These are phyloP conservation scores for Fusarium siculi DNA, from an alignment of 2,329 filamentous ascomycete genomes.

Conservation along the genomic window DNA sequence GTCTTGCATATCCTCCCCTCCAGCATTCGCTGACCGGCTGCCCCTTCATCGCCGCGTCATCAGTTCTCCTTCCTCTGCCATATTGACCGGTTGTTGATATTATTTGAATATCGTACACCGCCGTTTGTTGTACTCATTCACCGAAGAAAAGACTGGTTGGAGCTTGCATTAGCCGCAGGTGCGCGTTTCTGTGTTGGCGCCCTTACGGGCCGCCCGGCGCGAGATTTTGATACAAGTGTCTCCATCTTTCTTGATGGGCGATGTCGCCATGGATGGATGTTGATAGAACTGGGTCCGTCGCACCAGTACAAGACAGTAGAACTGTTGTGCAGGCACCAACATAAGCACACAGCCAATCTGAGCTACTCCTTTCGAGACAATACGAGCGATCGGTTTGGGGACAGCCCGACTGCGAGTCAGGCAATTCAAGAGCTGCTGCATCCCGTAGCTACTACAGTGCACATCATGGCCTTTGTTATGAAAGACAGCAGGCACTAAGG, in stretches of 20 bases:
- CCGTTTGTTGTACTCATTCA: conserved; percentile 34
- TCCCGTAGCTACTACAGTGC: neutral
- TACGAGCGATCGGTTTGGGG: conserved; percentile 5
- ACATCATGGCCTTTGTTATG: neutral
- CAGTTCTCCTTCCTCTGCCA: conserved; percentile 6
- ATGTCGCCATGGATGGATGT: conserved; percentile 39
- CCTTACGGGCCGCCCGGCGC: conserved; percentile 31
- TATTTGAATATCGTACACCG: conserved; percentile 34
- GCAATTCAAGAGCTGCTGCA: neutral
- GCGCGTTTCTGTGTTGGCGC: conserved; percentile 27
- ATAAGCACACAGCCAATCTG: conserved; percentile 10
- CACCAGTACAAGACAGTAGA: conserved; percentile 2
- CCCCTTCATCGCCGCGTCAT: conserved; percentile 23
- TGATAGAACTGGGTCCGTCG: conserved; percentile 13
- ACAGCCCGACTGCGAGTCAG: neutral
- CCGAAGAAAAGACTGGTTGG: conserved; percentile 10
- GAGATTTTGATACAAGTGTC: conserved; percentile 35
- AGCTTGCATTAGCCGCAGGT: conserved; percentile 41
- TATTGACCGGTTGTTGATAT: conserved; percentile 28
- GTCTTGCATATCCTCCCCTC: conserved; percentile 41
- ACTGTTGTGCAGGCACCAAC: conserved; percentile 24
- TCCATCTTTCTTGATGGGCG: conserved; percentile 25
- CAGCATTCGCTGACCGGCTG: conserved; percentile 38
- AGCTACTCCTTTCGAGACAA: neutral
- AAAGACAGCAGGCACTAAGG: neutral